Base-by-base conservation (phyloP, 495 filamentous ascomycete species). In the Penicillium salamii region DNA sequence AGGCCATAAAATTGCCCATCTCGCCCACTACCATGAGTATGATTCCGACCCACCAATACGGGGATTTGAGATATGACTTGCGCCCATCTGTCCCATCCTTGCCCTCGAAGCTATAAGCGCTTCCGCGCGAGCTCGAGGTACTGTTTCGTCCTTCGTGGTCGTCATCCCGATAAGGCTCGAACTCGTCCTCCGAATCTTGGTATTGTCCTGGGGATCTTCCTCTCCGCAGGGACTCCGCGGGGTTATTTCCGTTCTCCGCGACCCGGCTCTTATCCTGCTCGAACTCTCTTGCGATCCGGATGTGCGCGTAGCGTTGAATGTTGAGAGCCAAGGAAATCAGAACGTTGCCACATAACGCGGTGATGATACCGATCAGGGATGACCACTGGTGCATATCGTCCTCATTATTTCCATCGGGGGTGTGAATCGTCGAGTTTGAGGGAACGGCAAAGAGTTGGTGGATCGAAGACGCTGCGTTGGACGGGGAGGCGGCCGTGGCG, bases 301-400 rank as follows among this genome's bases (percentile, higher is more conserved):
- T 88, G 63, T 98, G 93, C 14, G 91, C 91, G 64, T 97, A 97
- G 43, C 95, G 88, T 66, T 97, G 93, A 38, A 93, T 89, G 55
- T 98, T 98, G 48, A 98, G 87, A 12, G 93, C 93, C 45, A 97
- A 78, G 4, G 91, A 95, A 31, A 98, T 97, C 45, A 98, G 75
- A 28, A 96, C 76, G 64, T 97, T 97, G 28, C 93, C 93, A 39
- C 81, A 75, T 62, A 98, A 90, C 32, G 93, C 92, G 1, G 91
- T 91, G 38, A 91, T 66, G 58, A 98, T 97, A 57, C 93, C 93
- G 58, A 98, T 97, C 48, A 97, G 70, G 1, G 89, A 92, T 9
- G 89, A 93, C 91, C 91, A 96, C 58, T 88, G 76, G 46, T 84
- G 80, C 7, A 88, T 67, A 1, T 80, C 66, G 19, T 68, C 66